Conservation (phyloP, 352 stramenopile species). For the Phytophthora chlamydospora region DNA sequence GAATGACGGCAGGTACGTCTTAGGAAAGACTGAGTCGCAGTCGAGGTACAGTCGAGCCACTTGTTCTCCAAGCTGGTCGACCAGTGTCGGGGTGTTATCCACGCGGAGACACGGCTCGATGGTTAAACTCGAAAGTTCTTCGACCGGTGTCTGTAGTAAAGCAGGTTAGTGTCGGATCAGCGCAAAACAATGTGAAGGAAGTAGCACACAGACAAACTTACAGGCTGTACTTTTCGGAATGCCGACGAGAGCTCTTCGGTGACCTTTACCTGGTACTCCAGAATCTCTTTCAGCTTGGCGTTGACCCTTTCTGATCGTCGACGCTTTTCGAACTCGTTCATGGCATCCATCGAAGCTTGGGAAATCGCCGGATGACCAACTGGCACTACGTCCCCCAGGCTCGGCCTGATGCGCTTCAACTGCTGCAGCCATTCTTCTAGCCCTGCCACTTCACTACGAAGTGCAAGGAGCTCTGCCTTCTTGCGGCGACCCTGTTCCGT, state of each 20-base stretch:
- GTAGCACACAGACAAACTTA: no score
- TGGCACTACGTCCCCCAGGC: neutral
- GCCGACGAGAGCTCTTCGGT: neutral
- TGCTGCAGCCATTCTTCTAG: conserved; percentile 8
- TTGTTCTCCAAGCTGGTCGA: neutral
- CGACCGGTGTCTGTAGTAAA: neutral
- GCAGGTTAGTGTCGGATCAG: neutral
- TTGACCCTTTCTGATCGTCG: conserved; percentile 7
- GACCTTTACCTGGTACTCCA: conserved; percentile 7
- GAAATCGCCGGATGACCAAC: neutral
- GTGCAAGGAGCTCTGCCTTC: conserved; percentile 8
- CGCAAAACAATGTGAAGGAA: no score
- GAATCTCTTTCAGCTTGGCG: conserved; percentile 3
- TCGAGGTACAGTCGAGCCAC: conserved; percentile 1
- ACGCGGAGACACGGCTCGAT: neutral
- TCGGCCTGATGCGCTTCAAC: neutral
- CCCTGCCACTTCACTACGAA: conserved; percentile 8
- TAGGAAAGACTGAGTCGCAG: conserved; percentile 3
- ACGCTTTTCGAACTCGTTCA: conserved; percentile 10
- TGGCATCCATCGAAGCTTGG: neutral
- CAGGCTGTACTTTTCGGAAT: no score
- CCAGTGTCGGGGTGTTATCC: neutral
- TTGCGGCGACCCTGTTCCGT: conserved; percentile 13
- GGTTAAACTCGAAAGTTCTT: neutral
- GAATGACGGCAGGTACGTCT: neutral